phyloP scores from a whole-genome alignment of 176 grass and related monocot genomes.

The Eleusine coracana region DNA sequence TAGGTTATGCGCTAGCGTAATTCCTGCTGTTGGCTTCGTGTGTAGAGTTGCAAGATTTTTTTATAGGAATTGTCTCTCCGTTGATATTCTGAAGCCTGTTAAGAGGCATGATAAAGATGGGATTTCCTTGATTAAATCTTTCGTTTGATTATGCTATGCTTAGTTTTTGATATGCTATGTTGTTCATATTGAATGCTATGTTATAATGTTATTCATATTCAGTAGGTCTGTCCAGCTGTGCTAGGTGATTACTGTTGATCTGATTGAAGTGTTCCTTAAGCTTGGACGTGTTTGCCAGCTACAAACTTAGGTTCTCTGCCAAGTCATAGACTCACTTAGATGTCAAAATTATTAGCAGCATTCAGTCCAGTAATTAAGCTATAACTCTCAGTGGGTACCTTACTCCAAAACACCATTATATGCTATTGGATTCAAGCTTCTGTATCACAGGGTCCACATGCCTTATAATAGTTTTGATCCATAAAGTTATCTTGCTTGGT shows the following conservation, averaged over 20 bases:
- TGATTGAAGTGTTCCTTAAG: not conserved
- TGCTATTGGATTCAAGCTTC: not conserved
- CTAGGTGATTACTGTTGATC: slow-evolving; percentile 11
- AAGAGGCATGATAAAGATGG: not conserved
- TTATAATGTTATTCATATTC: too few relatives aligned
- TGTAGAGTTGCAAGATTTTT: too few relatives aligned
- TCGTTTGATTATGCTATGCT: not conserved
- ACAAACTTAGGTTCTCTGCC: not conserved
- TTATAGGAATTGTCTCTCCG: too few relatives aligned
- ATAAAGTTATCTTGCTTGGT: not conserved
- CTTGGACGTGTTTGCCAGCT: not conserved
- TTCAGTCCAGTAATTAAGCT: too few relatives aligned
- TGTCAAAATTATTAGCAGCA: not conserved
- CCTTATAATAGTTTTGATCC: not conserved
- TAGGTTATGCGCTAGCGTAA: too few relatives aligned
- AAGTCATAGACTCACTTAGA: not conserved
- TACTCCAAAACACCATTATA: too few relatives aligned
- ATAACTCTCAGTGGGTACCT: too few relatives aligned
- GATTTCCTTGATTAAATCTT: not conserved
- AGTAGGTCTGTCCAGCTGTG: too few relatives aligned
- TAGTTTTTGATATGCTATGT: not conserved
- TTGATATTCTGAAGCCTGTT: too few relatives aligned
- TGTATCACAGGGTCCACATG: not conserved
- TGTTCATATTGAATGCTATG: not conserved
- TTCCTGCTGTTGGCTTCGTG: too few relatives aligned